Base-by-base conservation (phyloP, 495 filamentous ascomycete genomes). In the Penicillium ochrochloron region DNA sequence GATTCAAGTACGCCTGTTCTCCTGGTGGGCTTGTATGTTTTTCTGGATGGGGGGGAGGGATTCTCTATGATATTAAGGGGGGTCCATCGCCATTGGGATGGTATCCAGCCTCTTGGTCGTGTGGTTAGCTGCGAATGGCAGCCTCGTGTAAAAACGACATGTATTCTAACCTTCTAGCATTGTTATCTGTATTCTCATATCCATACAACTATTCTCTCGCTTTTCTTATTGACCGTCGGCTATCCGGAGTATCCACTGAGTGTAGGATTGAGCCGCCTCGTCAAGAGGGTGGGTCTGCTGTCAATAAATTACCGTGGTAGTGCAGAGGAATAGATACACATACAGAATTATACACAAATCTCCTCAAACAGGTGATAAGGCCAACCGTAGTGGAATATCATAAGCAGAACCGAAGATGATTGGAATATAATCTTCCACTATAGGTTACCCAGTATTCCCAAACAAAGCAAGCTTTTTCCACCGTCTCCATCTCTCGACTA, bases 161-260 rank as follows among this genome's bases (percentile, higher is more conserved):
- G 67, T 70, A 70, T 66, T 70, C 55, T 66, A 66, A 61, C 55
- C 52, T 35, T 56, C 25, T 70, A 66, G 64, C 64, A 66, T 66
- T 64, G 51, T 63, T 52, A 55, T 46, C 60, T 67, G 52, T 67
- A 55, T 66, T 61, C 48, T 48, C 57, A 66, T 64, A 59, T 66
- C 29, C 34, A 64, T 59, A 42, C 56, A 53, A 27, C 42, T 39
- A 27, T 61, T 41, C 3, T 29, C 21, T 46, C 21, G 25, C 25
- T 48, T n/a, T 59, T 29, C 7, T 41, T 15, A 15, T 41, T 41
- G 37, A 17, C 31, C 12, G 25, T 29, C n/a, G 6, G 19, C 10
- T 14, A 17, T 17, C 14, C 33, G 23, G 19, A 14, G n/a, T 25
- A 57, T 31, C 27, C 48, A 52, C 48, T 2, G 41, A 7, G n/a